These are phyloP conservation scores for Debaryomyces subglobosus DNA, from an alignment of 1,139 yeast genomes.

Conservation along the genomic window DNA sequence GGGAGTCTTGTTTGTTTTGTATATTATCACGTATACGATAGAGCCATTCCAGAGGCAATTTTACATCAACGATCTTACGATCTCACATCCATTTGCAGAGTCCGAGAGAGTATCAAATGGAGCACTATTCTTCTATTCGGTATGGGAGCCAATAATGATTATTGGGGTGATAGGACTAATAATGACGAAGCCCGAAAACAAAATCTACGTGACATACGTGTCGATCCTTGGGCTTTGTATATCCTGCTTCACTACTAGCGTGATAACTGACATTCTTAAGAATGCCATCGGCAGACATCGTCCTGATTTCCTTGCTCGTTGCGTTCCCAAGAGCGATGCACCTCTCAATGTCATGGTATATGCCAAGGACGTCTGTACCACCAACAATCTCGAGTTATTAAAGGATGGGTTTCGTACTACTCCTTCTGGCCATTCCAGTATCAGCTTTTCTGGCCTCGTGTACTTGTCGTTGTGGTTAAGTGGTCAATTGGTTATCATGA, in stretches of 20 bases:
- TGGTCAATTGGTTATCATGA: constrained; percentile 55
- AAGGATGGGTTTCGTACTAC: constrained; percentile 77
- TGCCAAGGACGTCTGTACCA: constrained; percentile 67
- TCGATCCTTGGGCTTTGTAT: constrained; percentile 44
- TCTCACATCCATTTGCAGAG: constrained; percentile 74
- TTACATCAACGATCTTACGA: constrained; percentile 40
- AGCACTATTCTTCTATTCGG: constrained; percentile 40
- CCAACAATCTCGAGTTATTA: constrained; percentile 42
- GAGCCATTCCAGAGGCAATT: constrained; percentile 77
- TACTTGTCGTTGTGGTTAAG: constrained; percentile 64
- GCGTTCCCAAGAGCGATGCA: constrained; percentile 56
- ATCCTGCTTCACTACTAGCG: constrained; percentile 43
- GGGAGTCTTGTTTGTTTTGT: constrained; percentile 43
- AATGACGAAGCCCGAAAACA: constrained; percentile 36
- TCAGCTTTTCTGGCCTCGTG: constrained; percentile 67
- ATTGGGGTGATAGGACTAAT: constrained; percentile 29
- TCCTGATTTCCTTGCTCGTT: constrained; percentile 78
- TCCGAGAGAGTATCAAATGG: constrained; percentile 56
- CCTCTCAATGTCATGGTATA: constrained; percentile 50
- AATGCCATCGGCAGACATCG: constrained; percentile 75
- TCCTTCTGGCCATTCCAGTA: constrained; percentile 77
- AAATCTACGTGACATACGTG: constrained; percentile 42
- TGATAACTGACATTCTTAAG: constrained; percentile 57
- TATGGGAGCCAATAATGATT: constrained; percentile 38
- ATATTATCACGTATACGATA: constrained; percentile 47